These are phyloP conservation scores for Asterophora lycoperdoides DNA, from an alignment of 768 basidiomycete species.

Conservation along the genomic window DNA sequence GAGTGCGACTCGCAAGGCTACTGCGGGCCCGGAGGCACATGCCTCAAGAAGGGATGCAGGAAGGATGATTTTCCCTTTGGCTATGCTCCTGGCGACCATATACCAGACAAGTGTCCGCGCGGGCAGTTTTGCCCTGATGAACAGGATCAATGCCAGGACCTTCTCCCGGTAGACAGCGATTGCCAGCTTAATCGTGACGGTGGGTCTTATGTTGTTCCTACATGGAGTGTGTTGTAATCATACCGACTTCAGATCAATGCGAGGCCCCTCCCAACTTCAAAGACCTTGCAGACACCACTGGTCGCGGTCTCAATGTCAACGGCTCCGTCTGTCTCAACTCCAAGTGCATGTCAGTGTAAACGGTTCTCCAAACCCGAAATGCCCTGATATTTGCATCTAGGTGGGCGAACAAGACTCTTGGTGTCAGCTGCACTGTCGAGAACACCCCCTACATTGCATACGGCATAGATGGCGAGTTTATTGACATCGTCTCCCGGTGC, in stretches of 20 bases:
- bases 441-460: slow-evolving; percentile 80
- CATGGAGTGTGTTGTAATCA: not conserved
- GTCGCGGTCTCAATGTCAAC: slow-evolving; percentile 70
- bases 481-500: slow-evolving; percentile 79
- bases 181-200: slow-evolving; percentile 91
- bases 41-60: slow-evolving; percentile 65
- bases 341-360: slow-evolving; percentile 66
- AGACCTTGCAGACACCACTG: slow-evolving; percentile 59
- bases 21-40: slow-evolving; percentile 54
- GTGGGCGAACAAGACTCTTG: slow-evolving; percentile 74
- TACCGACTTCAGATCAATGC: slow-evolving; percentile 61
- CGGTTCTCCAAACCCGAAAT: not conserved
- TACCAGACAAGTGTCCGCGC: slow-evolving; percentile 58
- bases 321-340: slow-evolving; percentile 83
- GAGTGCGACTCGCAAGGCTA: slow-evolving; percentile 73
- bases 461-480: slow-evolving; percentile 52
- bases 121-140: slow-evolving; percentile 85
- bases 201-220: slow-evolving; percentile 25
- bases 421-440: slow-evolving; percentile 62
- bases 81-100: slow-evolving; percentile 36
- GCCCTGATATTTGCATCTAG: slow-evolving; percentile 30
- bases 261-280: slow-evolving; percentile 59
- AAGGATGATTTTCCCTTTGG: slow-evolving; percentile 77
- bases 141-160: slow-evolving; percentile 58
- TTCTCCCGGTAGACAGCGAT: slow-evolving; percentile 55